Evolutionary conservation across 2,329 filamentous ascomycete species (phyloP), one percentile per base, ranked within the genome.

Genomic region (Aspergillus uvarum): DNA sequence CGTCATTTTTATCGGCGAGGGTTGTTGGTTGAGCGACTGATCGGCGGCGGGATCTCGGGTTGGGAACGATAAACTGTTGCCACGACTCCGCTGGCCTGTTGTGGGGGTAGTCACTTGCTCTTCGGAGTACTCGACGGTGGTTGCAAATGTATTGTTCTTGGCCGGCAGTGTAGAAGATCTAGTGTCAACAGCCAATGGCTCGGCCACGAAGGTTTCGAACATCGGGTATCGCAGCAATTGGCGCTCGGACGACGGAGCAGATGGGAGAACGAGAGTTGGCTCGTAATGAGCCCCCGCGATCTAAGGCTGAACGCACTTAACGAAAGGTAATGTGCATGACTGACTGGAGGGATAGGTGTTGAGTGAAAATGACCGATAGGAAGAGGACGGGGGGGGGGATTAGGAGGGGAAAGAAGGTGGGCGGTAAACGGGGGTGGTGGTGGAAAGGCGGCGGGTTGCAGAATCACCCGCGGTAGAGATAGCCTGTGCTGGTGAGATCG

Each of bases 81-180:
- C 72, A 62, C 72, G 73, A 59, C 66, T 68, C 60, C 68, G 68
- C 55, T 69, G 63, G 56, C 64, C 60, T 56, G 68, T 67, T 59
- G 70, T 70, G 53, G 70, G 67, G 60, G 70, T 72, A 51, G 70
- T 67, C 53, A 67, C 63, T 63, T 72, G 73, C 60, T 76, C 72
- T 63, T 78, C 75, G 62, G 74, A 74, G 68, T 77, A 80, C 60
- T 80, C 77, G 63, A 80, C 76, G 62, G 78, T 71, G 61, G 77
- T 75, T 62, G 74, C 70, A 67, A 78, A 73, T 29, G 74, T 68
- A 55, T 70, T 70, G 42, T 70, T 68, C 65, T 77, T 77, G 60
- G 70, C 69, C 65, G 70, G 69, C 65, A 75, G 65, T 54, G 67
- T 64, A 63, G 67, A 65, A 63, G 72, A 70, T 65, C 67, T 66